Evolutionary conservation across 140 eudicot species (phyloP).

Genomic region (Cichorium intybus): DNA sequence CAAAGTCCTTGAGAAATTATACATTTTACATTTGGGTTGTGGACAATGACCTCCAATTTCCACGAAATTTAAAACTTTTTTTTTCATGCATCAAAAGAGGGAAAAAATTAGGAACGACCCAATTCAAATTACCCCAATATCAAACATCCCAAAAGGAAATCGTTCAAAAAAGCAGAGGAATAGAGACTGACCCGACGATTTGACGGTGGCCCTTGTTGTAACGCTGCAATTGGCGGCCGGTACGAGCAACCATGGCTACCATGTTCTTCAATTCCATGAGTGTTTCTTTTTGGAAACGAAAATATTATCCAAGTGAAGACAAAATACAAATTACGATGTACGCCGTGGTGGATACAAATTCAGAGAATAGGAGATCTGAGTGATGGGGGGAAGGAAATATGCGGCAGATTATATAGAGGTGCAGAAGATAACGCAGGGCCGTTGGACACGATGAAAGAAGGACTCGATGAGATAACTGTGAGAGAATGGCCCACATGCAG

Average conservation of each 20-base stretch:
- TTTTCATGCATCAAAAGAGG: neutral
- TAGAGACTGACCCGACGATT: slow-evolving; percentile 69
- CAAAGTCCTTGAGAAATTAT: no score
- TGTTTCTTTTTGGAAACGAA: neutral
- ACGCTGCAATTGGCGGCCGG: slow-evolving; percentile 78
- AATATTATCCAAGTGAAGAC: neutral
- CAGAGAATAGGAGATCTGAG: slow-evolving; percentile 10
- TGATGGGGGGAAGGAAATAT: slow-evolving; percentile 10
- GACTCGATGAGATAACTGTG: slow-evolving; percentile 2
- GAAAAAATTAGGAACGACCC: neutral
- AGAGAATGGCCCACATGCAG: slow-evolving; percentile 14
- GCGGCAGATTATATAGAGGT: neutral
- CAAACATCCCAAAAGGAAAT: neutral
- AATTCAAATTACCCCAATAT: neutral
- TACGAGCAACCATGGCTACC: slow-evolving; percentile 71
- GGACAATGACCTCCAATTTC: no score
- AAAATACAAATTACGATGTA: neutral
- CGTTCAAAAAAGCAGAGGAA: neutral
- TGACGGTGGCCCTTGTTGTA: slow-evolving; percentile 70
- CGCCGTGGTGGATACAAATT: neutral
- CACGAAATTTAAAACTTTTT: neutral
- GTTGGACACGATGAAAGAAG: slow-evolving; percentile 6
- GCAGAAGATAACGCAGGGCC: slow-evolving; percentile 11
- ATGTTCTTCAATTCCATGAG: slow-evolving; percentile 49
- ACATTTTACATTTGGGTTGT: no score